These are phyloP conservation scores for Trichoderma breve DNA, from an alignment of 2,329 filamentous ascomycete genomes.

Conservation along the genomic window DNA sequence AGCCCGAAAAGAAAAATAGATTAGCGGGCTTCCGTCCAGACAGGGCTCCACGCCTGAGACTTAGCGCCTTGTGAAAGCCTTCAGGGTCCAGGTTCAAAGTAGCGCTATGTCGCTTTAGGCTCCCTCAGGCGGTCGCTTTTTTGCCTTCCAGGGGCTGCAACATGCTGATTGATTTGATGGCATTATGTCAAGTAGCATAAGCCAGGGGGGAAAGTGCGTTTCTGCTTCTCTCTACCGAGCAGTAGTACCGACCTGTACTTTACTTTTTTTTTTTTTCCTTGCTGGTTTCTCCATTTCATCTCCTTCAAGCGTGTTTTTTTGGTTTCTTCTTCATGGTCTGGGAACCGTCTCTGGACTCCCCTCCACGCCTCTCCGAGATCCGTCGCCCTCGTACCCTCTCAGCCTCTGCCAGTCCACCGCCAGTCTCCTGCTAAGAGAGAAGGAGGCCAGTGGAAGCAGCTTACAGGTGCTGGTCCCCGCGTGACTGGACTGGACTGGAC, in stretches of 20 bases:
- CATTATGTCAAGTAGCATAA: constrained; percentile 10
- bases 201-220: constrained; percentile 12
- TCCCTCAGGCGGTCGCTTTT: not conserved
- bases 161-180: constrained; percentile 9
- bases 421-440: not conserved
- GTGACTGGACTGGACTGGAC: constrained; percentile 1
- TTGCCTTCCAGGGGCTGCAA: not conserved
- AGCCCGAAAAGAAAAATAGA: not conserved
- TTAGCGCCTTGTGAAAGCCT: not conserved
- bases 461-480: constrained; percentile 6
- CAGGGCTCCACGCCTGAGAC: not conserved
- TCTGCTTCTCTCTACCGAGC: not conserved
- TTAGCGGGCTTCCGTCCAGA: not conserved
- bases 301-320: not conserved
- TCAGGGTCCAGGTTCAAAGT: not conserved
- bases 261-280: not conserved
- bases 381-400: not conserved
- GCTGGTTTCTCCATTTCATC: not conserved
- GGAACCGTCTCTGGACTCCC: not conserved
- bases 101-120: not conserved
- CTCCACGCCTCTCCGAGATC: not conserved
- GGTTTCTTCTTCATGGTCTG: not conserved
- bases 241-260: not conserved
- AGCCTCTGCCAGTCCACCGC: not conserved
- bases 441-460: not conserved